Evolutionary conservation across 2,329 filamentous ascomycete genomes (phyloP), one percentile per base, ranked within the genome.

Genomic region (Neonectria hederae): DNA sequence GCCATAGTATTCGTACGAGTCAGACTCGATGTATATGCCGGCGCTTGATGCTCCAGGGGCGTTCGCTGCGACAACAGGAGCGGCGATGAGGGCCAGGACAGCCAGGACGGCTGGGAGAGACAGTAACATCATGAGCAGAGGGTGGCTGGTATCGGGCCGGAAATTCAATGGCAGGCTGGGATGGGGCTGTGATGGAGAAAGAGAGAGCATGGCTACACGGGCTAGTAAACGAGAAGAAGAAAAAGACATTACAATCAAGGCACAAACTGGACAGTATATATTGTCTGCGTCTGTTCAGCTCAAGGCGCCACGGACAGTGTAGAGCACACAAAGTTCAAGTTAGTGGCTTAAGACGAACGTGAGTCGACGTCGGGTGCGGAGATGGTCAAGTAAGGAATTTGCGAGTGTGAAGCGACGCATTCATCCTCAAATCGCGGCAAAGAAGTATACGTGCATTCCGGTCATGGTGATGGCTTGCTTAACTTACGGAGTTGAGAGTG

Each of bases 1-100:
- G 60, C 87, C 87, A n/a, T 76, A 73, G 75, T 88, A 88, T 38
- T 38, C 35, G 35, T 38, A 38, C 35, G 35, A 38, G 17, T 59
- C 66, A 6, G 77, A 76, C 42, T 70, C 71, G 53, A 74, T 74
- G 74, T 79, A 83, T 68, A 82, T 74, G 5, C 64, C 71, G 30
- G 75, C 68, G 3, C 45, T 68, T 21, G 62, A 54, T 24, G 61
- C 61, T 49, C 69, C 51, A 11, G 70, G 68, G 7, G 66, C 17
- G 19, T 68, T 67, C n/a, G 72, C 55, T 9, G 61, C 30, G 30
- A 59, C 53, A 26, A 65, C 52, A 10, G 67, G 28, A 42, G 1
- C 9, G 17, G 65, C 8, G 19, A 69, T n/a, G 21, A 65, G 51
- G 30, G 67, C 35, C 28, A 73, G 17, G 48, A 70, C n/a, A 10